Evolutionary conservation across 2,329 filamentous ascomycete species (phyloP).

Genomic region (Alternaria alternata): DNA sequence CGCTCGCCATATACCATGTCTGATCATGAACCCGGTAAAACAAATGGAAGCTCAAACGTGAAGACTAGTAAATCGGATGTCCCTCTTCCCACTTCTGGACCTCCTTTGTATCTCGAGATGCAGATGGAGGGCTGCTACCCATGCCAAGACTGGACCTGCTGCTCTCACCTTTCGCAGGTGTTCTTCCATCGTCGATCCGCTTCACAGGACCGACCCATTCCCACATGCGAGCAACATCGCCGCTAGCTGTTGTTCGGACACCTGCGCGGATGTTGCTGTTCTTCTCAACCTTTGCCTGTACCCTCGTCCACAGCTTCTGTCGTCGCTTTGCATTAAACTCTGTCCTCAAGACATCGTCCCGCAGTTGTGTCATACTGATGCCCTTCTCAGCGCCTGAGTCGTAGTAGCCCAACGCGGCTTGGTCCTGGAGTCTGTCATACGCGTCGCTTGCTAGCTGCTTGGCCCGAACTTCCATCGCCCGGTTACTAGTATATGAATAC

Average conservation of each 20-base stretch:
- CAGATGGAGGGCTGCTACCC: constrained; percentile 41
- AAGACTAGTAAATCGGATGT: constrained; percentile 55
- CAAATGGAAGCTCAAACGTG: constrained; percentile 3
- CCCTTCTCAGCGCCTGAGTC: constrained; percentile 74
- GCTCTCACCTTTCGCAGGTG: constrained; percentile 42
- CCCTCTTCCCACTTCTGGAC: constrained; percentile 57
- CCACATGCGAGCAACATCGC: constrained; percentile 69
- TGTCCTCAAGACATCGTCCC: constrained; percentile 87
- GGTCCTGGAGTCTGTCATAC: constrained; percentile 80
- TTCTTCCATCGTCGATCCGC: constrained; percentile 55
- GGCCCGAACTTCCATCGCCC: constrained; percentile 74
- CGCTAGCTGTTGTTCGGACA: constrained; percentile 67
- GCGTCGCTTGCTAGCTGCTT: constrained; percentile 85
- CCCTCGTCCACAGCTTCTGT: constrained; percentile 83
- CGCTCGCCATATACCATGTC: neutral
- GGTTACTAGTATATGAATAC: constrained; percentile 67
- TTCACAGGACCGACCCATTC: constrained; percentile 71
- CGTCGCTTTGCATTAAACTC: constrained; percentile 80
- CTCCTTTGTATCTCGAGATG: constrained; percentile 43
- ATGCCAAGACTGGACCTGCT: constrained; percentile 45
- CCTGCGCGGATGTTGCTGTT: constrained; percentile 90
- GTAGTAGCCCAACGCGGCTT: constrained; percentile 79
- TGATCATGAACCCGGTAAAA: neutral
- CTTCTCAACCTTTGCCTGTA: constrained; percentile 84
- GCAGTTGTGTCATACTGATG: constrained; percentile 85